A percentile compares a stretch with the other conserved stretches of the same genome.
These are phyloP conservation scores for Moesziomyces antarcticus DNA, from an alignment of 1,284 basidiomycete genomes.

Conservation along the genomic window DNA sequence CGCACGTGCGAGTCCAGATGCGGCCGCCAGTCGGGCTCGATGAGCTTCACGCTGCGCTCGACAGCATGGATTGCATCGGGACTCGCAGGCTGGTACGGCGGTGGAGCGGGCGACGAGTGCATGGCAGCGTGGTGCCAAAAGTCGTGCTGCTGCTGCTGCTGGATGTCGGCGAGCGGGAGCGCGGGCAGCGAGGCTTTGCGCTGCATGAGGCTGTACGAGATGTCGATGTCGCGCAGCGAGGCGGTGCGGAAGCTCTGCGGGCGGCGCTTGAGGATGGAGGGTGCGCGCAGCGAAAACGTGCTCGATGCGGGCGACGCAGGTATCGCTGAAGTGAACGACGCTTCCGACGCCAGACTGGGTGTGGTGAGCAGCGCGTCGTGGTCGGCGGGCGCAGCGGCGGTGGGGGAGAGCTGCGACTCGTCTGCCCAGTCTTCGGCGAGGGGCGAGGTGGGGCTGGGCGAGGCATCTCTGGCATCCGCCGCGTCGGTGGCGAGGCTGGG, in stretches of 20 bases:
- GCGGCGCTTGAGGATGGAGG: constrained; percentile 57
- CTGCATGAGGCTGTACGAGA: constrained; percentile 29
- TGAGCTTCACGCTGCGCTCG: constrained; percentile 39
- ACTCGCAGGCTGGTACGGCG: constrained; percentile 20
- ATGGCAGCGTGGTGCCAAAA: constrained; percentile 2
- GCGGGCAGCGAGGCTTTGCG: constrained; percentile 22
- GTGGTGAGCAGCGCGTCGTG: constrained; percentile 4
- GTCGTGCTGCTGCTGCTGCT: constrained; percentile 10
- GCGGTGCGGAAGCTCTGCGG: constrained; percentile 49
- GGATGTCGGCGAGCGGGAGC: constrained; percentile 3
- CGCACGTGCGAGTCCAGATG: constrained; percentile 55
- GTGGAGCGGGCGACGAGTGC: constrained; percentile 18
- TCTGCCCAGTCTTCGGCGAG: constrained; percentile 11
- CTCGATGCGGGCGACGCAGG: constrained; percentile 28
- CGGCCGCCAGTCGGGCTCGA: constrained; percentile 62
- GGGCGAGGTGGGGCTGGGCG: neutral
- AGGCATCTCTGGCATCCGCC: neutral
- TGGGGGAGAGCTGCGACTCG: neutral
- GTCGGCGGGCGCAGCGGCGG: neutral
- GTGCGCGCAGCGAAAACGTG: constrained; percentile 33
- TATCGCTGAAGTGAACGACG: constrained; percentile 18
- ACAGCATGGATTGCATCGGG: neutral
- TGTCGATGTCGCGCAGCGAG: constrained; percentile 31
- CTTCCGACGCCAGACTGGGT: constrained; percentile 27
- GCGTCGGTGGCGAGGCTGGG: constrained; percentile 14